phyloP scores from a whole-genome alignment of 108 stramenopile genomes.

The Cyclotella baltica region DNA sequence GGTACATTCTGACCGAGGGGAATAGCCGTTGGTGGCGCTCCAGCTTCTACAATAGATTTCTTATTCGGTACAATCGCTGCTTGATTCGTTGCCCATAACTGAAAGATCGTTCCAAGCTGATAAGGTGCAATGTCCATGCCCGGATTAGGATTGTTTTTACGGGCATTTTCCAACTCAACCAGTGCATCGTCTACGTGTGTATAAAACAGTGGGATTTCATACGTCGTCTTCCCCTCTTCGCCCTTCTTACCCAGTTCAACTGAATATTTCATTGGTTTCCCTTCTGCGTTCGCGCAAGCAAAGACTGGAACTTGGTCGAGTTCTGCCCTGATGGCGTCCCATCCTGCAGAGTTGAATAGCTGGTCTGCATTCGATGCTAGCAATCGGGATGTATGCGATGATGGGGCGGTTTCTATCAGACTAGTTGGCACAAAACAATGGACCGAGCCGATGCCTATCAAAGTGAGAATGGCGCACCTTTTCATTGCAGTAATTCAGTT shows the following conservation, averaged over 20 bases:
- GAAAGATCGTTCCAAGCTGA: constrained; percentile 54
- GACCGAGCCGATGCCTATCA: not conserved
- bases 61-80: constrained; percentile 68
- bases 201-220: constrained; percentile 66
- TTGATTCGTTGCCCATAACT: constrained; percentile 59
- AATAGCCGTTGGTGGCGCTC: constrained; percentile 65
- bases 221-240: constrained; percentile 16
- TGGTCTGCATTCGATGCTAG: constrained; percentile 30
- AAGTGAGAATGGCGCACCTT: not conserved
- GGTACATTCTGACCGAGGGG: constrained; percentile 76
- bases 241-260: constrained; percentile 29
- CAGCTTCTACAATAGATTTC: constrained; percentile 60
- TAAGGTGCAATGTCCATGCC: constrained; percentile 55
- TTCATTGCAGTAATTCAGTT: not conserved
- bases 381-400: not conserved
- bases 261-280: constrained; percentile 63
- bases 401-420: not conserved
- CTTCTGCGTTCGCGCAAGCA: constrained; percentile 61
- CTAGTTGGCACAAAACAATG: not conserved
- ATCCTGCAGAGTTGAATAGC: constrained; percentile 60
- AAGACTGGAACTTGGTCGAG: constrained; percentile 63
- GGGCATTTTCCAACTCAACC: constrained; percentile 57
- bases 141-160: constrained; percentile 21
- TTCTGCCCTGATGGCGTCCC: constrained; percentile 60
- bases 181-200: constrained; percentile 65